Percentiles rank a stretch among this genome's conserved stretches.
Evolutionary conservation across 2,329 filamentous ascomycete genomes (phyloP).

Genomic region (Ophiostoma himal-ulmi): DNA sequence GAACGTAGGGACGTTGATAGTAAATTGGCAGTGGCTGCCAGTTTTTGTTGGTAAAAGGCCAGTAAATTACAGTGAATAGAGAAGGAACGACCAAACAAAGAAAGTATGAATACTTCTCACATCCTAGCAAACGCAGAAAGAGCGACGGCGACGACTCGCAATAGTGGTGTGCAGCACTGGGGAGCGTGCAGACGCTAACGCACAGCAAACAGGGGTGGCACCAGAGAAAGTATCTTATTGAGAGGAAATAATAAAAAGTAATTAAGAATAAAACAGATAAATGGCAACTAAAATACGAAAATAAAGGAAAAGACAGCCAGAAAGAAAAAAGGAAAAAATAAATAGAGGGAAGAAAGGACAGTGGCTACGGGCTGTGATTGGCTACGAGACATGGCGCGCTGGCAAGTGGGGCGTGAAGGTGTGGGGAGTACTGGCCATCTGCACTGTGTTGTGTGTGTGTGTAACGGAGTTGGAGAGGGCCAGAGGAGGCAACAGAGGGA

Average conservation of each 20-base stretch:
- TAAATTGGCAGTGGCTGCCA: background rate
- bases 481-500: background rate
- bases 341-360: background rate
- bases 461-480: too few species aligned
- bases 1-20: background rate
- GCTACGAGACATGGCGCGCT: background rate
- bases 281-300: background rate
- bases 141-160: slow-evolving; percentile 1
- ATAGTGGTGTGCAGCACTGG: slow-evolving; percentile 5
- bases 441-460: background rate
- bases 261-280: background rate
- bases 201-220: background rate
- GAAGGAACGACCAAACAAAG: background rate
- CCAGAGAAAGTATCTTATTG: background rate
- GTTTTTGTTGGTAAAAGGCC: background rate
- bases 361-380: background rate
- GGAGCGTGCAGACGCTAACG: background rate
- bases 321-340: background rate
- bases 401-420: slow-evolving; percentile 1
- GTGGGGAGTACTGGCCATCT: slow-evolving; percentile 10
- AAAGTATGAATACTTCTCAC: too few species aligned
- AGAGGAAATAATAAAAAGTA: background rate
- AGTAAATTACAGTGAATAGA: background rate
- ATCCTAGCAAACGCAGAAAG: background rate
- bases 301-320: background rate